phyloP scores from a whole-genome alignment of 371 early-diverging fungal species.

The Mortierella sp. region DNA sequence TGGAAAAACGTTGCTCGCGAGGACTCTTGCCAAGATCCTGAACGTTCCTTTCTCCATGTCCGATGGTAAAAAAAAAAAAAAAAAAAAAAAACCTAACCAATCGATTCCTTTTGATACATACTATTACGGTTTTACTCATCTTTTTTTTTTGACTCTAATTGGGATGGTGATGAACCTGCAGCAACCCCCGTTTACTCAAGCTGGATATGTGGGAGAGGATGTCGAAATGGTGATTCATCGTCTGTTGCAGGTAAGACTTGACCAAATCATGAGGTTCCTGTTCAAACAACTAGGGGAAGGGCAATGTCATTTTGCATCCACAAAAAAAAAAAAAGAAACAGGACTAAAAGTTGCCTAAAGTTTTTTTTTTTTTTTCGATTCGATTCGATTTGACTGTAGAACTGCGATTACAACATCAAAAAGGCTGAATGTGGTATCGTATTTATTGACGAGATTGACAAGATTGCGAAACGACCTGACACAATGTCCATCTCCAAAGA shows the following conservation, averaged over 20 bases:
- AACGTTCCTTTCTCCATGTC: constrained; percentile 89
- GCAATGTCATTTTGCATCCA: too few species aligned
- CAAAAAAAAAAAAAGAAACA: too few species aligned
- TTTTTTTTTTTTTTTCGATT: too few species aligned
- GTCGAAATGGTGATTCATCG: constrained; percentile 86
- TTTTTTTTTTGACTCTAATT: background rate
- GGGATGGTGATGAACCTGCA: background rate
- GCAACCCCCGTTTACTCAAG: constrained; percentile 87
- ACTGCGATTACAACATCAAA: constrained; percentile 82
- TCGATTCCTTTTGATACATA: too few species aligned
- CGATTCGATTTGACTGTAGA: constrained; percentile 29
- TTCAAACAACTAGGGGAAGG: too few species aligned
- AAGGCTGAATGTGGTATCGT: constrained; percentile 87
- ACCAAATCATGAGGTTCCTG: too few species aligned
- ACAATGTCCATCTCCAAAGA: constrained; percentile 77
- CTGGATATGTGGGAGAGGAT: constrained; percentile 93
- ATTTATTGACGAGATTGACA: constrained; percentile 92
- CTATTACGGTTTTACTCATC: background rate
- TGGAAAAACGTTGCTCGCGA: constrained; percentile 80
- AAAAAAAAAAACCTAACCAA: too few species aligned
- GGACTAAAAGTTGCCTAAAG: too few species aligned
- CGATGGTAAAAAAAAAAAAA: constrained; percentile 64
- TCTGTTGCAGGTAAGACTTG: constrained; percentile 67
- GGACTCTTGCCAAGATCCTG: constrained; percentile 81
- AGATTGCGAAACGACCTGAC: constrained; percentile 79